A percentile compares a stretch with the other conserved stretches of the same genome.
Conservation (phyloP, 163 green algal species). For the Coccomyxa subellipsoidea region DNA sequence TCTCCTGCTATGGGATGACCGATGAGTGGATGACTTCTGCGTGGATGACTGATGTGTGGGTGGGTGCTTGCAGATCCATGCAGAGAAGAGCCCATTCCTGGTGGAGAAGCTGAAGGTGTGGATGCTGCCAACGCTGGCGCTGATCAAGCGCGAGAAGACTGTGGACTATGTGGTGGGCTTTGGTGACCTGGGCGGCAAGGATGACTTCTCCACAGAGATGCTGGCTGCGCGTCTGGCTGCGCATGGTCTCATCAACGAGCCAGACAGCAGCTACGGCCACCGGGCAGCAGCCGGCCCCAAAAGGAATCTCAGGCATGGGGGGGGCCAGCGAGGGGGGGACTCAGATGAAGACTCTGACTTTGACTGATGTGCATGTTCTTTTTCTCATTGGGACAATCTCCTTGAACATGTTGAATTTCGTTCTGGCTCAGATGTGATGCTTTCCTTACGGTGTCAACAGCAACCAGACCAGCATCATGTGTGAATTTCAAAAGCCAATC, state of each 20-base stretch:
- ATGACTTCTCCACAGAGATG: conserved; percentile 80
- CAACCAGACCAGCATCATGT: neutral
- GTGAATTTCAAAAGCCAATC: too few species aligned
- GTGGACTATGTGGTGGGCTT: conserved; percentile 93
- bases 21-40: too few species aligned
- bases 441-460: neutral
- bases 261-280: conserved; percentile 26
- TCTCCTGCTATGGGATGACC: too few species aligned
- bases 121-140: conserved; percentile 95
- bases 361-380: conserved; percentile 15
- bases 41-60: too few species aligned
- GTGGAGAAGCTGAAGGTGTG: conserved; percentile 91
- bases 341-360: conserved; percentile 43
- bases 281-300: conserved; percentile 1
- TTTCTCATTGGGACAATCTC: too few species aligned
- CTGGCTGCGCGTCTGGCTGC: conserved; percentile 59
- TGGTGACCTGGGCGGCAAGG: conserved; percentile 84
- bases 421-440: neutral
- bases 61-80: conserved; percentile 71
- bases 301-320: conserved; percentile 25
- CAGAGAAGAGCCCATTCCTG: conserved; percentile 95
- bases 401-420: neutral
- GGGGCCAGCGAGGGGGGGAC: conserved; percentile 53
- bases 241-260: conserved; percentile 33
- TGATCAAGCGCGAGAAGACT: conserved; percentile 91